Conservation (phyloP, 2,329 filamentous ascomycete genomes). For the Capronia americana region DNA sequence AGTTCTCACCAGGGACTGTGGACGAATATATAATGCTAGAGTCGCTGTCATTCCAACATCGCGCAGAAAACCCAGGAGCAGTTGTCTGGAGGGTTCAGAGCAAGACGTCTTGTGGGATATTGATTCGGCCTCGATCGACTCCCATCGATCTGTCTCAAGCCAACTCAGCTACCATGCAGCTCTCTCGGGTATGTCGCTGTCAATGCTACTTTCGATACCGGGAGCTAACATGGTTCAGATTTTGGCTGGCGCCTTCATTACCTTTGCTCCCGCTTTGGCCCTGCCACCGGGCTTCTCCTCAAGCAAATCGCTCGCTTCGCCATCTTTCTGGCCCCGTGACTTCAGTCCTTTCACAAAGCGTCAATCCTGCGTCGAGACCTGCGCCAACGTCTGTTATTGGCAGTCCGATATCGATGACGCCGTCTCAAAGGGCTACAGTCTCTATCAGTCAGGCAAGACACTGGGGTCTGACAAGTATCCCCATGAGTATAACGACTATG, state of each 20-base stretch:
- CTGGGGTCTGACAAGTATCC: conserved; percentile 59
- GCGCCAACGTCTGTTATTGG: conserved; percentile 61
- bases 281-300: conserved; percentile 9
- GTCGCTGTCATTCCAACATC: neutral
- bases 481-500: conserved; percentile 67
- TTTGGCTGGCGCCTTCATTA: conserved; percentile 19
- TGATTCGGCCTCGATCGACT: neutral
- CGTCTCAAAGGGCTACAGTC: conserved; percentile 58
- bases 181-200: conserved; percentile 15
- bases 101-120: neutral
- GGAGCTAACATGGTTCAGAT: conserved; percentile 6
- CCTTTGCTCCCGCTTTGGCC: conserved; percentile 19
- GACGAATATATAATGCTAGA: conserved; percentile 3
- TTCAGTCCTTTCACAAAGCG: conserved; percentile 41
- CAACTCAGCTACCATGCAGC: conserved; percentile 8
- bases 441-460: conserved; percentile 51
- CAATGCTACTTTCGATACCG: neutral
- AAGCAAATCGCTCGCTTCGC: conserved; percentile 17
- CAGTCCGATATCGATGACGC: conserved; percentile 58
- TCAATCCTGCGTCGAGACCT: conserved; percentile 58
- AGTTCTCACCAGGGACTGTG: neutral
- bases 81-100: neutral
- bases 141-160: neutral
- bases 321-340: conserved; percentile 30
- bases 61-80: neutral